These are phyloP conservation scores for Tolypocladium inflatum DNA, from an alignment of 2,329 filamentous ascomycete species.

Conservation along the genomic window DNA sequence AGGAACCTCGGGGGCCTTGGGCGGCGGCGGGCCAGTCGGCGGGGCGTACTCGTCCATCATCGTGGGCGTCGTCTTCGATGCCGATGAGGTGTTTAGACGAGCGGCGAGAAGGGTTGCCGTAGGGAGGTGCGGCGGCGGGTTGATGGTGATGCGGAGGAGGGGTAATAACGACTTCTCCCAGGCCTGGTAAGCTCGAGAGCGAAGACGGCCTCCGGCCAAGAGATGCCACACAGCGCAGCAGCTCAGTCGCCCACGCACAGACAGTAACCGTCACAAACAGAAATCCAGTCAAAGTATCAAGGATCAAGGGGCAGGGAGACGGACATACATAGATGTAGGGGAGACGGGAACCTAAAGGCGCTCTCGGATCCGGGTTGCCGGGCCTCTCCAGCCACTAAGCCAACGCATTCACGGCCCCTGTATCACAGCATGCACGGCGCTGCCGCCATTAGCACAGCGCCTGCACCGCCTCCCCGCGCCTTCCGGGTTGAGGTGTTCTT, in stretches of 20 bases:
- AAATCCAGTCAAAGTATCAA: too few relatives aligned
- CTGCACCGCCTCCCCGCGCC: background rate
- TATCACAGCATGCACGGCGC: background rate
- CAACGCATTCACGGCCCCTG: background rate
- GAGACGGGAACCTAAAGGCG: background rate
- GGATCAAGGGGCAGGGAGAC: background rate
- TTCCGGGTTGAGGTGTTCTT: too few relatives aligned
- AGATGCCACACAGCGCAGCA: background rate
- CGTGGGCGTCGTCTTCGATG: background rate
- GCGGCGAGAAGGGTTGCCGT: background rate
- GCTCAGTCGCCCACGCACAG: background rate
- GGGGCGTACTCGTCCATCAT: conserved; percentile 45
- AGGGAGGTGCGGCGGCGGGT: background rate
- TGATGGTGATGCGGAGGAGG: background rate
- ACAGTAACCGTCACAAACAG: background rate
- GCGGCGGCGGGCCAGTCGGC: conserved; percentile 46
- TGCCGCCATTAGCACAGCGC: background rate
- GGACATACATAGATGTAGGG: background rate
- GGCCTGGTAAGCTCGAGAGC: background rate
- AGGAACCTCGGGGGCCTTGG: conserved; percentile 51
- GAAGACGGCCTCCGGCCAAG: background rate
- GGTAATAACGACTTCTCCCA: background rate
- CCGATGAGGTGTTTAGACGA: background rate
- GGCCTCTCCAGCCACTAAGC: background rate
- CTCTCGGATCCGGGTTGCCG: background rate